Conservation (phyloP, 345 rosid species). For the Excoecaria cochinchinensis region DNA sequence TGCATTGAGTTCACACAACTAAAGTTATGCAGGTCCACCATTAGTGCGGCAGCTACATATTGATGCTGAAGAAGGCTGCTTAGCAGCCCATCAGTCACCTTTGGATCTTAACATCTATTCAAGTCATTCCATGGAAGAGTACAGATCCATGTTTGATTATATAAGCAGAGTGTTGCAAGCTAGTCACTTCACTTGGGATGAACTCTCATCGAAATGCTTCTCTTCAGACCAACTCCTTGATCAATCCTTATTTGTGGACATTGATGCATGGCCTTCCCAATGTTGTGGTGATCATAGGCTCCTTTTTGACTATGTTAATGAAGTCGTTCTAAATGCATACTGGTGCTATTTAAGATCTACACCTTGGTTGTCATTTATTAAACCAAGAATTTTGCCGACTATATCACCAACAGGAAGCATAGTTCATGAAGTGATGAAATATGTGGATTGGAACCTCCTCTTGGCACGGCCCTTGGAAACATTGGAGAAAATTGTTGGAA, state of each 20-base stretch:
- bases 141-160: conserved; percentile 35
- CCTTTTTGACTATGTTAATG: conserved; percentile 52
- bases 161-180: conserved; percentile 43
- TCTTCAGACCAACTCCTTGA: conserved; percentile 38
- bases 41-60: conserved; percentile 20
- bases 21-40: conserved; percentile 34
- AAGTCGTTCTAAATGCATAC: conserved; percentile 50
- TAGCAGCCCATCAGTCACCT: conserved; percentile 15
- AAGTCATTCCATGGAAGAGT: conserved; percentile 16
- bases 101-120: conserved; percentile 17
- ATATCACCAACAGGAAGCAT: conserved; percentile 21
- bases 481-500: conserved; percentile 42
- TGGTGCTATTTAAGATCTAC: conserved; percentile 35
- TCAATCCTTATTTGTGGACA: conserved; percentile 41
- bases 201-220: conserved; percentile 38
- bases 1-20: neutral
- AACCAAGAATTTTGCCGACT: conserved; percentile 25
- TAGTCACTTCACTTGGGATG: conserved; percentile 54
- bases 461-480: conserved; percentile 23
- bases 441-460: conserved; percentile 47
- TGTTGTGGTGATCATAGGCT: conserved; percentile 31
- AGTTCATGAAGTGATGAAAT: conserved; percentile 44
- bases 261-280: conserved; percentile 29
- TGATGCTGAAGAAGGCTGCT: conserved; percentile 25
- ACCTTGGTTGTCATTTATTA: conserved; percentile 39